phyloP scores from a whole-genome alignment of 768 basidiomycete species.

The Leccinum aurantiacum region DNA sequence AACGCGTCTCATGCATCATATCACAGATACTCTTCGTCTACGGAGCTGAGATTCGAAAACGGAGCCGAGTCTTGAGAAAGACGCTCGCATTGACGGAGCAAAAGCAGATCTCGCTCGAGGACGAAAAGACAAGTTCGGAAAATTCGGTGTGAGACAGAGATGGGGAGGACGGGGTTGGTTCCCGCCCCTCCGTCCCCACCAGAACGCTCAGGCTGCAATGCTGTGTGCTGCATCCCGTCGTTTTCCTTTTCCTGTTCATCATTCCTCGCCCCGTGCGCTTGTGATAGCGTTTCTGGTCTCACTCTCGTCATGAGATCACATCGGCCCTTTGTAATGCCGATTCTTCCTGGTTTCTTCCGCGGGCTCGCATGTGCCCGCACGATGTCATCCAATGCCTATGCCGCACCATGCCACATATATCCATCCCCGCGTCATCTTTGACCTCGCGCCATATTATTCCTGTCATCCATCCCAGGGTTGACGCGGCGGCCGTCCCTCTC shows the following conservation, averaged over 20 bases:
- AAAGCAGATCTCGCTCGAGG: not conserved
- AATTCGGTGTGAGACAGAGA: not conserved
- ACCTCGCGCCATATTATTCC: not conserved
- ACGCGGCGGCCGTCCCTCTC: not conserved
- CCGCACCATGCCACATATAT: not conserved
- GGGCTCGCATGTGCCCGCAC: too few species aligned
- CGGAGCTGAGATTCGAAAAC: constrained; percentile 33
- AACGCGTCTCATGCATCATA: not conserved
- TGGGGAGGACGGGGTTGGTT: not conserved
- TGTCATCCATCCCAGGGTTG: not conserved
- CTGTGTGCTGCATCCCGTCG: not conserved
- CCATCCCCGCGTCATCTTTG: not conserved
- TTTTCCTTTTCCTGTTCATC: not conserved
- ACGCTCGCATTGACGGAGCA: constrained; percentile 19
- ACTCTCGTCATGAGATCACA: not conserved
- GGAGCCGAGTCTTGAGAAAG: constrained; percentile 28
- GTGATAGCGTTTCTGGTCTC: not conserved
- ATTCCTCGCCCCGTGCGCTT: not conserved
- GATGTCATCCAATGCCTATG: not conserved
- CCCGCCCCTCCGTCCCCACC: not conserved
- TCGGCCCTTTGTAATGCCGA: not conserved
- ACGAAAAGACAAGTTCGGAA: not conserved
- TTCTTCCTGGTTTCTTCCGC: not conserved
- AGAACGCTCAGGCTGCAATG: not conserved
- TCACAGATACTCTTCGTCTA: constrained; percentile 32